These are phyloP conservation scores for Chrysanthemum makinoi DNA, from an alignment of 129 eudicot species.

Conservation along the genomic window DNA sequence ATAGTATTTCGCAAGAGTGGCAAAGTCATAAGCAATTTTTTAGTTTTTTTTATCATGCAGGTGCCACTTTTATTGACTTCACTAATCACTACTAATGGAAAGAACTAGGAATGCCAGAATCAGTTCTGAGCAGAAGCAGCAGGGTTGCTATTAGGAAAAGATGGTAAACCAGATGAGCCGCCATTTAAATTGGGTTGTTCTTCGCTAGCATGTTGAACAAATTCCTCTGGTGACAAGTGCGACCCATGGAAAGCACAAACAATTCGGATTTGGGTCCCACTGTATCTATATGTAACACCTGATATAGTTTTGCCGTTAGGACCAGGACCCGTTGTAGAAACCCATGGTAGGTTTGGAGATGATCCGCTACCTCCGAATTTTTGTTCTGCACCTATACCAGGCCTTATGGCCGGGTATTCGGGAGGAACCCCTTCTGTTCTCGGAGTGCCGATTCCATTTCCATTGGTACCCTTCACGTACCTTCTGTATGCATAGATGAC, in stretches of 20 bases:
- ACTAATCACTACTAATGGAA: neutral
- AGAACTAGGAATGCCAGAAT: constrained; percentile 19
- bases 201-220: constrained; percentile 77
- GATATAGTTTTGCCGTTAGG: constrained; percentile 91
- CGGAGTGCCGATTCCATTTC: constrained; percentile 33
- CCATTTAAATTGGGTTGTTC: constrained; percentile 44
- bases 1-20: constrained; percentile 11
- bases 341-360: constrained; percentile 94
- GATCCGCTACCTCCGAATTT: constrained; percentile 88
- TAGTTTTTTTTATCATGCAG: constrained; percentile 5
- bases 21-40: constrained; percentile 19
- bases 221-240: constrained; percentile 97
- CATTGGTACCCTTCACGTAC: constrained; percentile 34
- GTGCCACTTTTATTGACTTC: constrained; percentile 28
- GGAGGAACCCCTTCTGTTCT: constrained; percentile 48
- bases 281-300: constrained; percentile 81
- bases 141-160: constrained; percentile 53
- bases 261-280: constrained; percentile 70
- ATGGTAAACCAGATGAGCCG: constrained; percentile 34
- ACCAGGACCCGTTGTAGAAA: constrained; percentile 84
- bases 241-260: constrained; percentile 98
- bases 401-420: constrained; percentile 73
- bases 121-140: constrained; percentile 84
- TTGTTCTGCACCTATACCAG: constrained; percentile 76
- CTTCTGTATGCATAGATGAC: constrained; percentile 50